Evolutionary conservation across 139 green algal species (phyloP).

Genomic region (Volvox reticuliferus): DNA sequence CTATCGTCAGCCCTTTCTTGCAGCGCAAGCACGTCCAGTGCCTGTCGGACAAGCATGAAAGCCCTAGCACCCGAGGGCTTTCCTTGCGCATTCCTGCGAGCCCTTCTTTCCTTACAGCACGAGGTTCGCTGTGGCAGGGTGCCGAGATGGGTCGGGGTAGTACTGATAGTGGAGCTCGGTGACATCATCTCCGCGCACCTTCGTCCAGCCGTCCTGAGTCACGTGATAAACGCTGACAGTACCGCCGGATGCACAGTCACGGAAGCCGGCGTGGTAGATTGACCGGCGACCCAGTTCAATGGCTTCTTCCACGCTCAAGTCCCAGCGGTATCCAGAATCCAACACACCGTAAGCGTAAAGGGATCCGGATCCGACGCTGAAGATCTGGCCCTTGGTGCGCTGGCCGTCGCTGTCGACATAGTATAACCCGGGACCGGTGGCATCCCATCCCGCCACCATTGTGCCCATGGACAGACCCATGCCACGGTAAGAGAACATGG

Average conservation of each 20-base stretch:
- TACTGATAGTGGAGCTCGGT: conserved; percentile 96
- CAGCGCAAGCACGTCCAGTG: too few species aligned
- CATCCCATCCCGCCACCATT: conserved; percentile 96
- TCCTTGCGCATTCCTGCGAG: too few species aligned
- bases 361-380: conserved; percentile 95
- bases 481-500: conserved; percentile 97
- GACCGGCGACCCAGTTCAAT: conserved; percentile 92
- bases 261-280: conserved; percentile 99
- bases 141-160: conserved; percentile 76
- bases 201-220: conserved; percentile 95
- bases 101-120: conserved; percentile 47
- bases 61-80: too few species aligned
- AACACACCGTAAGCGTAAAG: conserved; percentile 99
- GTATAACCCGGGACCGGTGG: conserved; percentile 92
- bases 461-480: conserved; percentile 99
- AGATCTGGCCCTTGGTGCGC: conserved; percentile 94
- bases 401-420: conserved; percentile 98
- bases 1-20: too few species aligned
- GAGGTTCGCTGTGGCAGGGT: conserved; percentile 61
- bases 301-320: conserved; percentile 94
- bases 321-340: conserved; percentile 93
- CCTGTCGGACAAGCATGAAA: not conserved
- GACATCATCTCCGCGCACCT: conserved; percentile 97
- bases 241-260: conserved; percentile 95
- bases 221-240: conserved; percentile 99